A percentile compares a stretch with the other conserved stretches of the same genome.
Evolutionary conservation across 2,329 filamentous ascomycete genomes (phyloP).

Genomic region (Colletotrichum incanum): DNA sequence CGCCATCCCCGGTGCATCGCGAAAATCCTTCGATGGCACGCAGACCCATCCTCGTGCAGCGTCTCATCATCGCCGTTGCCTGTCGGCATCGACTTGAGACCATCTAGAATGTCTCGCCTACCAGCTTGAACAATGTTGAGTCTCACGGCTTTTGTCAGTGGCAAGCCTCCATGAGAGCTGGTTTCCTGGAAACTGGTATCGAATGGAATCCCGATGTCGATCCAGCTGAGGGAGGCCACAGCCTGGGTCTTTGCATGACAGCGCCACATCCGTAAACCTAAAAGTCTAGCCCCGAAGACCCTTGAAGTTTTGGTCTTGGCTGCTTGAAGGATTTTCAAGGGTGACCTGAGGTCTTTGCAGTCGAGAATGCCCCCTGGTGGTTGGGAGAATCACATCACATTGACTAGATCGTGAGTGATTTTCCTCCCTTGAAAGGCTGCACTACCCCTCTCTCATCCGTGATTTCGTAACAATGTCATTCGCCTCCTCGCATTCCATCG

Average conservation of each 20-base stretch:
- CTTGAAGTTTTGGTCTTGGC: background rate
- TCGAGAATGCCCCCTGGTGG: background rate
- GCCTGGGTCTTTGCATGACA: background rate
- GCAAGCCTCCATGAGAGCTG: background rate
- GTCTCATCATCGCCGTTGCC: background rate
- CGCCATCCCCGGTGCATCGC: background rate
- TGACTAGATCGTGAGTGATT: background rate
- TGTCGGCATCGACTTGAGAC: background rate
- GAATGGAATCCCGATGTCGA: background rate
- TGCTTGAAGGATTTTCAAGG: background rate
- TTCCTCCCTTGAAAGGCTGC: slow-evolving; percentile 8
- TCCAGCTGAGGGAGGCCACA: background rate
- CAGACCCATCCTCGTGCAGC: background rate
- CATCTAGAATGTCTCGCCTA: background rate
- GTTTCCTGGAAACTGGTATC: background rate
- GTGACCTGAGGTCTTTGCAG: background rate
- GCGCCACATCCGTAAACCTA: slow-evolving; percentile 11
- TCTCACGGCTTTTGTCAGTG: background rate
- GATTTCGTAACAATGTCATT: background rate
- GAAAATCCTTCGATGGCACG: slow-evolving; percentile 5
- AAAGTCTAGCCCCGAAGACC: background rate
- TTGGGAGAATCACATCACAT: background rate
- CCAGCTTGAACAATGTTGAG: background rate
- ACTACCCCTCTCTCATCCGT: background rate
- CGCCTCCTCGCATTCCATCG: slow-evolving; percentile 3